Base-by-base conservation (phyloP, 495 filamentous ascomycete genomes). In the Baudoinia panamericana region DNA sequence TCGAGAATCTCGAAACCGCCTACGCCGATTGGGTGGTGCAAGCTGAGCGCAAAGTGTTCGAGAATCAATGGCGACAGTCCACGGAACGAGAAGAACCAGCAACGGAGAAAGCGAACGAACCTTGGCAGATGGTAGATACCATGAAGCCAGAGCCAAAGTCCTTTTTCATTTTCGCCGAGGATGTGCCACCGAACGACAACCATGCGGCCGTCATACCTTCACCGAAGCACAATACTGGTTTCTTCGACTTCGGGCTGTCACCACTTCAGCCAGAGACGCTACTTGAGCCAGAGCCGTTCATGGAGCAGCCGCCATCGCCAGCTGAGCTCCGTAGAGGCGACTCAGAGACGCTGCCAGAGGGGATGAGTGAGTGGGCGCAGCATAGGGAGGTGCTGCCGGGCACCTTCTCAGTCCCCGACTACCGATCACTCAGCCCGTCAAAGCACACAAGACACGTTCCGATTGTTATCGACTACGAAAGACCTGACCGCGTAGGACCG, bases 1-100 rank as follows among this genome's bases (percentile, higher is more conserved):
- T 96, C 51, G 92, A 96, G 55, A 56, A 59, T 0, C 60, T 94
- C 11, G 92, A 97, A 52, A 66, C 72, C 9, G 71, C 80, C n/a
- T 93, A 86, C 60, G 71, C 73, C 6, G 64, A 71, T 11, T 96
- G 90, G 92, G 75, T 73, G 11, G 52, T 59, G 18, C 54, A 56
- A 22, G 59, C 61, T 12, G 56, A 56, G 25, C 46, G 46, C 28
- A 47, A 46, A 23, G 42, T 64, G 9, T 36, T 63, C 24, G 58
- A 62, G 15, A 32, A 57, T 37, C 58, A 67, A 32, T 50, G 44
- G 50, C 41, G 35, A 3, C 11, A 19, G 2, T 20, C 34, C 7
- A 27, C 19, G 28, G 39, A 39, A 13, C 9, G 32, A 21, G n/a
- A 24, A 20, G 30, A 28, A 11, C 5, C n/a, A 3, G 30, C 17